Conservation (phyloP, 352 stramenopile genomes). For the Globisporangium solare region DNA sequence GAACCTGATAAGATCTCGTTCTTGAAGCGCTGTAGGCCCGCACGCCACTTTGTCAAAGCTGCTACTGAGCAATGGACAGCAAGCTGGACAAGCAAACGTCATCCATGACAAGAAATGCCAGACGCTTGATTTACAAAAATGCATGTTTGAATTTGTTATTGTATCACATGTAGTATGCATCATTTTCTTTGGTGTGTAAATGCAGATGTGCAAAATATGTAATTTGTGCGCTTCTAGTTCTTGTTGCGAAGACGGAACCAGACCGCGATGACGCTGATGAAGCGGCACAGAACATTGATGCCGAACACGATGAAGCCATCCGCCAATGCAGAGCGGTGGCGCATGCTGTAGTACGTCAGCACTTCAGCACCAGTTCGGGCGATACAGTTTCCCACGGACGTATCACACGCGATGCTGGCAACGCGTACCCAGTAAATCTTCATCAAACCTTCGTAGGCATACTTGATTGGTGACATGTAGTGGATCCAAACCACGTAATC, state of each 20-base stretch:
- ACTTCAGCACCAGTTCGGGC: slow-evolving; percentile 2
- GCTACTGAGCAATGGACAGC: no score
- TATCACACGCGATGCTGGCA: neutral
- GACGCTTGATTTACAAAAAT: no score
- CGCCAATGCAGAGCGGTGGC: neutral
- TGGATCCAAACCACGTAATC: slow-evolving; percentile 44
- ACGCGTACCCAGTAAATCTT: slow-evolving; percentile 8
- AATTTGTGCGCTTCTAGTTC: slow-evolving; percentile 1
- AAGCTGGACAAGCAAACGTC: no score
- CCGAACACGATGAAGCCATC: neutral
- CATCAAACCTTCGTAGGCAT: slow-evolving; percentile 30
- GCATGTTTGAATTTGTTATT: neutral
- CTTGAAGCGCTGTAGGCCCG: no score
- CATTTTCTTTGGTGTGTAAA: neutral
- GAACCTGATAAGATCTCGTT: no score
- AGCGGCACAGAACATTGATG: neutral
- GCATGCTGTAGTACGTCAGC: slow-evolving; percentile 4
- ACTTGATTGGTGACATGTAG: slow-evolving; percentile 44
- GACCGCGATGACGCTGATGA: slow-evolving; percentile 1
- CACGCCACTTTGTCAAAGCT: no score
- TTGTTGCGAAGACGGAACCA: neutral
- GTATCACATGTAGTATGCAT: slow-evolving; percentile 1
- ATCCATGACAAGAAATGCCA: no score
- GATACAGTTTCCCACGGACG: slow-evolving; percentile 3
- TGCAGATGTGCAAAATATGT: slow-evolving; percentile 3